A percentile compares a stretch with the other conserved stretches of the same genome.
Evolutionary conservation across 108 stramenopile genomes (phyloP).

Genomic region (Pseudonitzschia multistriata): DNA sequence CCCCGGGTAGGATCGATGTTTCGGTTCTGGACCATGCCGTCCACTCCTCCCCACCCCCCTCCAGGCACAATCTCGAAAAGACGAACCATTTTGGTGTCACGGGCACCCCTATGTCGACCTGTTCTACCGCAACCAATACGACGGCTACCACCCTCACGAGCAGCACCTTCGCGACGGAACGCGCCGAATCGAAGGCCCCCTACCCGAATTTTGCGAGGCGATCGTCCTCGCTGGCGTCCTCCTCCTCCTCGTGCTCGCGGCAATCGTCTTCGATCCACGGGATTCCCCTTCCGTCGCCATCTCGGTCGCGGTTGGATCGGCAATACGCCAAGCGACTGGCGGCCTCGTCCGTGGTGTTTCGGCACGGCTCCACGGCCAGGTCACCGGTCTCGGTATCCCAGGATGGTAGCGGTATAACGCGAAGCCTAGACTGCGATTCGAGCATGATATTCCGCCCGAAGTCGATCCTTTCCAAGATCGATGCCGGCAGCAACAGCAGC

Average conservation of each 20-base stretch:
- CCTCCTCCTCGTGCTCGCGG: slow-evolving; percentile 7
- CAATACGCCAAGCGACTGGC: slow-evolving; percentile 55
- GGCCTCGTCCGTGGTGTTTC: slow-evolving; percentile 11
- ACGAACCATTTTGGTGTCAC: too few relatives aligned
- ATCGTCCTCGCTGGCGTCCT: background rate
- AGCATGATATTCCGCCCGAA: slow-evolving; percentile 47
- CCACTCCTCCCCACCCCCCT: background rate
- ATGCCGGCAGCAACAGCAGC: background rate
- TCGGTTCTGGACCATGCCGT: background rate
- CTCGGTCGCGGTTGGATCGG: slow-evolving; percentile 47
- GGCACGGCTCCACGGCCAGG: slow-evolving; percentile 3
- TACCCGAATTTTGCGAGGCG: background rate
- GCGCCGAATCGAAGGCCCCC: background rate
- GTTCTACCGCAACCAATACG: slow-evolving; percentile 3
- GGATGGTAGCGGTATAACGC: slow-evolving; percentile 27
- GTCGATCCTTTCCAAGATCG: slow-evolving; percentile 27
- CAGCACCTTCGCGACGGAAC: background rate
- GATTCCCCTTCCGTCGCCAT: slow-evolving; percentile 44
- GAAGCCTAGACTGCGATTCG: slow-evolving; percentile 17
- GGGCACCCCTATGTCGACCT: slow-evolving; percentile 12
- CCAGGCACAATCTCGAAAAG: background rate
- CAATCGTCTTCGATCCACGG: background rate
- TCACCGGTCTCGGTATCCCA: background rate
- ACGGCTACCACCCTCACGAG: background rate
- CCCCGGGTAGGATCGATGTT: background rate